These are phyloP conservation scores for Starmerella ratchasimensis DNA, from an alignment of 805 yeast species.

Conservation along the genomic window DNA sequence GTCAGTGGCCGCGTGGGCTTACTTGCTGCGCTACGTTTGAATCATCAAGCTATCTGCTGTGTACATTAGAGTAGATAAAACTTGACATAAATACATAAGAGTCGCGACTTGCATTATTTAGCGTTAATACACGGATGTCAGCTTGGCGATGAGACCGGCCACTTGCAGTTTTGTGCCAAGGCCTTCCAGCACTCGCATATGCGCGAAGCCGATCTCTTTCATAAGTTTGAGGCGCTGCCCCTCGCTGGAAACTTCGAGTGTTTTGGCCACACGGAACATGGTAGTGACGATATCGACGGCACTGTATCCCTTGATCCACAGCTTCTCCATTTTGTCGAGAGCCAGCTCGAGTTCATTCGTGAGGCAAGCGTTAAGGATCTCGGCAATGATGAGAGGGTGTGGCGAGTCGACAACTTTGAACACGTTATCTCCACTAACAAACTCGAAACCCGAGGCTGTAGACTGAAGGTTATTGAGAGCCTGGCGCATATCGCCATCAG, in stretches of 20 bases:
- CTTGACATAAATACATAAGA: no score
- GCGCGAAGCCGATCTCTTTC: constrained; percentile 77
- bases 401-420: constrained; percentile 94
- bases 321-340: constrained; percentile 43
- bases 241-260: constrained; percentile 55
- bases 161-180: constrained; percentile 77
- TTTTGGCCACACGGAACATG: constrained; percentile 75
- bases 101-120: not conserved
- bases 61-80: not conserved
- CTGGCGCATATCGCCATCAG: constrained; percentile 98
- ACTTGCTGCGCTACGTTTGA: constrained; percentile 1
- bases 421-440: constrained; percentile 84
- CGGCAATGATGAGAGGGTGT: constrained; percentile 73
- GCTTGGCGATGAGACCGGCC: constrained; percentile 63
- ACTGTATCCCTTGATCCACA: constrained; percentile 86
- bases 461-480: constrained; percentile 90
- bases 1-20: constrained; percentile 1
- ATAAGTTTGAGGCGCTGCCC: constrained; percentile 58
- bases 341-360: constrained; percentile 47
- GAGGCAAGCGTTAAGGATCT: constrained; percentile 40
- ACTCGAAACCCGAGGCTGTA: constrained; percentile 84
- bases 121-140: constrained; percentile 9
- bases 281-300: constrained; percentile 88
- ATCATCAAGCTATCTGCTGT: not conserved
- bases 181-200: constrained; percentile 87